These are phyloP conservation scores for Mortierella sp. DNA, from an alignment of 371 early-diverging fungal species.

Conservation along the genomic window DNA sequence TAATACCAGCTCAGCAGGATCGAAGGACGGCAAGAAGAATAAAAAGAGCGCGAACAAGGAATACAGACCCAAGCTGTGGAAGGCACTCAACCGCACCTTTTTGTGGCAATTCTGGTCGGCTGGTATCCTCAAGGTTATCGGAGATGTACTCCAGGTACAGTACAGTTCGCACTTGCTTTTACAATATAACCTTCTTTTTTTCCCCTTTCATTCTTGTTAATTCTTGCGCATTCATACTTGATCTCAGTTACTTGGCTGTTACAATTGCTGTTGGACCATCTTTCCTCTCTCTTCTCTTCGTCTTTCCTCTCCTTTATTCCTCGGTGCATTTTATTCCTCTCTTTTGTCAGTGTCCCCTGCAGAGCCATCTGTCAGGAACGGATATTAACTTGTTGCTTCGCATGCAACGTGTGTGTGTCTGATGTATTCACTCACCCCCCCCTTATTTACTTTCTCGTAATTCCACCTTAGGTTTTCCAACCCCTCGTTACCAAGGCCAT, in stretches of 20 bases:
- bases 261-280: constrained; percentile 4
- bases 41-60: constrained; percentile 10
- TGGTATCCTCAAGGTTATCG: constrained; percentile 41
- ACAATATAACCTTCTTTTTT: background rate
- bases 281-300: constrained; percentile 3
- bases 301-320: constrained; percentile 9
- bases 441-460: constrained; percentile 11
- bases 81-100: constrained; percentile 46
- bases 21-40: constrained; percentile 12
- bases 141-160: constrained; percentile 43
- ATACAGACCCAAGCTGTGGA: constrained; percentile 41
- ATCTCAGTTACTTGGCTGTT: constrained; percentile 9
- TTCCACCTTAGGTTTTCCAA: constrained; percentile 38
- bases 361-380: constrained; percentile 16
- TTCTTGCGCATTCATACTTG: background rate
- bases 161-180: background rate
- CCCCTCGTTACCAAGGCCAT: constrained; percentile 56
- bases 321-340: constrained; percentile 2
- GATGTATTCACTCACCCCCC: constrained; percentile 2
- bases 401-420: background rate
- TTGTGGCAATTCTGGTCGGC: constrained; percentile 49
- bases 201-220: background rate
- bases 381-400: background rate
- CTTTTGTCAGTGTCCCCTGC: constrained; percentile 29
- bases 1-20: background rate